Evolutionary conservation across 78 protist genomes (phyloP), one percentile per base, ranked within the genome.

Genomic region (Anaeramoeba ignava): DNA sequence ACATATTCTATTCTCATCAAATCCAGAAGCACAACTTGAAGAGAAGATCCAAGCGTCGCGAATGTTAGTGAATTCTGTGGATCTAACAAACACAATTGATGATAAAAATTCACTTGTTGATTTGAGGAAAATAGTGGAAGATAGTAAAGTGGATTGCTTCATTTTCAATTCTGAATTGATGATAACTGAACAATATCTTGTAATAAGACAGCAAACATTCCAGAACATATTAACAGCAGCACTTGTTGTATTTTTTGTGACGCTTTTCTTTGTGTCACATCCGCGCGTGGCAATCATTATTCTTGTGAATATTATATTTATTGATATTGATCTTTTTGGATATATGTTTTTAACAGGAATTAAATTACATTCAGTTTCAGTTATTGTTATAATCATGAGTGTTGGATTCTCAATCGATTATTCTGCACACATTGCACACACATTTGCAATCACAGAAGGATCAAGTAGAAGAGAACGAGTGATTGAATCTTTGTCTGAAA

Each of bases 331-430:
- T 39, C 0, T 88, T 27, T 2, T 88, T 33, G 90, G 90, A 31
- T 33, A 85, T 79, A 84, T 88, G 90, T 40, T 34, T 31, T 0
- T 34, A 42, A 38, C 79, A 68, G 78, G 8, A 12, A 38, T 88
- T 27, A 40, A 34, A 36, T n/a, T 88, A 42, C 38, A 84, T 82
- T 78, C 84, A 41, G 88, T 88, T 34, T 23, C 86, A 37, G 81
- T 67, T 3, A 33, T 88, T 38, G 2, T 83, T 2, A 41, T 88
- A 2, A 79, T 88, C 40, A n/a, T 85, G 0, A 83, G 86, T 8
- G 40, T 84, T 39, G 90, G 90, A 3, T 42, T 88, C 0, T 41
- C 88, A 36, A 85, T 88, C 2, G 91, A 88, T 81, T 88, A 86
- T 81, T 36, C 78, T 0, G 88, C 83, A 33, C 91, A 88, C 88